Evolutionary conservation across 2,329 filamentous ascomycete species (phyloP), one percentile per base, ranked within the genome.

Genomic region (Calonectria naviculata): DNA sequence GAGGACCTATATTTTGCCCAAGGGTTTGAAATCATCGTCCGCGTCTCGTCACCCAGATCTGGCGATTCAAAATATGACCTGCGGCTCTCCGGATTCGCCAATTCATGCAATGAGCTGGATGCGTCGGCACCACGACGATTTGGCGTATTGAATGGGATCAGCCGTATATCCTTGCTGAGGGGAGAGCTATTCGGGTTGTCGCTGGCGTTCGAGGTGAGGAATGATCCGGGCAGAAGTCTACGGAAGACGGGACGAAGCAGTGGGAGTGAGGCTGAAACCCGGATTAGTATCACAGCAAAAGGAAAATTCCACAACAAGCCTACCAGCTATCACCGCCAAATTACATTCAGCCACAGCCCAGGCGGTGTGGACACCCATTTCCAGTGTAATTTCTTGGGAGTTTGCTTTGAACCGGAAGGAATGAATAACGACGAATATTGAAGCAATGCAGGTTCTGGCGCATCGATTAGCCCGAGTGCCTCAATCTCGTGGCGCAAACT

Each of bases 161-260:
- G n/a, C 9, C 52, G 58, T 10, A 44, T 26, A n/a, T 38, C 64
- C 10, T 34, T 47, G 38, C 38, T 66, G 10, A 58, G 21, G 5
- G 64, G 38, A n/a, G 42, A 56, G 26, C 38, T 58, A 4, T 58
- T 31, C 12, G 28, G 29, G 19, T 66, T 10, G 21, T n/a, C 8
- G 13, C 34, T 36, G 34, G 15, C 52, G 1, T 58, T 31, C 5
- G 64, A 66, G 8, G 26, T 58, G 15, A 58, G 41, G 49, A 66
- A 36, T 26, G 64, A 66, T 4, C 26, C 49, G 17, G 64, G 52
- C 1, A 66, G 9, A 13, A 66, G 10, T 38, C 31, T 66, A 10
- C 64, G 64, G 21, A 66, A 66, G 28, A 66, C 44, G 13, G 64
- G 64, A 17, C 64, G 64, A 24, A 66, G 64, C 19, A 66, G 19